A percentile compares a stretch with the other conserved stretches of the same genome.
These are phyloP conservation scores for Spatholobus suberectus DNA, from an alignment of 306 rosid genomes.

Conservation along the genomic window DNA sequence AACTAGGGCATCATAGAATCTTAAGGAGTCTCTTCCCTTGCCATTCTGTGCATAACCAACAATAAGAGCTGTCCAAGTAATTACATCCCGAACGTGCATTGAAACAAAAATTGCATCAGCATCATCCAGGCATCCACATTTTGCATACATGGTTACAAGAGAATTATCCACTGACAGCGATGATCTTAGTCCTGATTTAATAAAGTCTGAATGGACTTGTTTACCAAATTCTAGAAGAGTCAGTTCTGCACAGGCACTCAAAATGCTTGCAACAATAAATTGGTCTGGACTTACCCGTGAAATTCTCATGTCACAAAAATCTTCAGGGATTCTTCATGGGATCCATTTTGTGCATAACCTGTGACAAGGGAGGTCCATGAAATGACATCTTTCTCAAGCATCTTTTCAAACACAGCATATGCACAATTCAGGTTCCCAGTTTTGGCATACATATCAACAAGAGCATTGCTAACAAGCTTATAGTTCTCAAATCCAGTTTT, in stretches of 20 bases:
- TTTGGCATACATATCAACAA: conserved; percentile 89
- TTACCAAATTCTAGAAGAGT: conserved; percentile 80
- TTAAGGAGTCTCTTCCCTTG: conserved; percentile 75
- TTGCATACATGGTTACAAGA: conserved; percentile 84
- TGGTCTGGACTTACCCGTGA: conserved; percentile 71
- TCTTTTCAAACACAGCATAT: conserved; percentile 59
- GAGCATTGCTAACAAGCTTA: conserved; percentile 78
- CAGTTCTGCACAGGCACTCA: conserved; percentile 85
- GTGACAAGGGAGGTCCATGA: conserved; percentile 95
- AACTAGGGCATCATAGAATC: conserved; percentile 78
- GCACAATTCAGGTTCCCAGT: conserved; percentile 62
- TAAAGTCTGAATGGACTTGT: conserved; percentile 76
- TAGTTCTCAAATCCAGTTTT: conserved; percentile 79
- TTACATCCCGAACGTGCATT: conserved; percentile 66
- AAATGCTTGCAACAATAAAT: conserved; percentile 68
- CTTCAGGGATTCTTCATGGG: conserved; percentile 67
- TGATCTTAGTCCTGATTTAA: conserved; percentile 65
- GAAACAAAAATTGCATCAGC: conserved; percentile 66
- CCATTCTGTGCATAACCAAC: conserved; percentile 95
- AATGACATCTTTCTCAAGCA: conserved; percentile 78
- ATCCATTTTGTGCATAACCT: conserved; percentile 75
- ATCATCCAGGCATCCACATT: conserved; percentile 89
- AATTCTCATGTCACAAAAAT: conserved; percentile 73
- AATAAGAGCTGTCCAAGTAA: conserved; percentile 91
- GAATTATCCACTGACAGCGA: conserved; percentile 77